A percentile compares a stretch with the other conserved stretches of the same genome.
Conservation (phyloP, 1,139 yeast genomes). For the Yamadazyma atmosphaerica region DNA sequence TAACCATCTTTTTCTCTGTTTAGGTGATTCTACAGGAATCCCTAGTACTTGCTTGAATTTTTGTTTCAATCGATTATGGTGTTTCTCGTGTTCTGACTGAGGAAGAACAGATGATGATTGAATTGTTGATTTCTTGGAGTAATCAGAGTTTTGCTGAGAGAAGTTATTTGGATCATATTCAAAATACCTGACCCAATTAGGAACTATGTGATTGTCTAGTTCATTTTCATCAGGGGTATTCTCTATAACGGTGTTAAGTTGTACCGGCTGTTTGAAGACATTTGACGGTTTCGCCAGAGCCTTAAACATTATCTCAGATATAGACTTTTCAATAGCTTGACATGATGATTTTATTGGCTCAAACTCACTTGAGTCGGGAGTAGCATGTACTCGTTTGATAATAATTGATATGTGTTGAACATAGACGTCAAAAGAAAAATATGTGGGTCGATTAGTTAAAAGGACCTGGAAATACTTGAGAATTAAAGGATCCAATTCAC, state of each 20-base stretch:
- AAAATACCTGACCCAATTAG: conserved; percentile 10
- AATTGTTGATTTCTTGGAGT: conserved; percentile 1
- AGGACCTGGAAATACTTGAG: conserved; percentile 6
- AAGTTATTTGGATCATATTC: conserved; percentile 6
- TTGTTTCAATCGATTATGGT: conserved; percentile 1
- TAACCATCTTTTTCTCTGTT: not conserved
- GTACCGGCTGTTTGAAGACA: too few species aligned
- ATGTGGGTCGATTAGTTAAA: conserved; percentile 8
- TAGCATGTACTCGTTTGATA: not conserved
- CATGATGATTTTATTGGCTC: not conserved
- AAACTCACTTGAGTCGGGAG: not conserved
- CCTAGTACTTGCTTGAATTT: conserved; percentile 6
- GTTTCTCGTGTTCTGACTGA: not conserved
- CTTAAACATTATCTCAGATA: not conserved
- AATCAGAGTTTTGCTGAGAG: conserved; percentile 9
- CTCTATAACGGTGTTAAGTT: too few species aligned
- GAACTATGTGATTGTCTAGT: conserved; percentile 1
- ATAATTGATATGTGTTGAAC: conserved; percentile 4
- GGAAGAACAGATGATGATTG: not conserved
- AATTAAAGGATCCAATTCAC: conserved; percentile 8
- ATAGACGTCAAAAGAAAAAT: conserved; percentile 14
- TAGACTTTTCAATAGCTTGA: conserved; percentile 1
- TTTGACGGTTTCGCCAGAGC: not conserved
- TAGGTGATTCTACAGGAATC: not conserved
- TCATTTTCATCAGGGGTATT: not conserved